These are phyloP conservation scores for Phyllosticta paracitricarpa DNA, from an alignment of 2,329 filamentous ascomycete species.

Conservation along the genomic window DNA sequence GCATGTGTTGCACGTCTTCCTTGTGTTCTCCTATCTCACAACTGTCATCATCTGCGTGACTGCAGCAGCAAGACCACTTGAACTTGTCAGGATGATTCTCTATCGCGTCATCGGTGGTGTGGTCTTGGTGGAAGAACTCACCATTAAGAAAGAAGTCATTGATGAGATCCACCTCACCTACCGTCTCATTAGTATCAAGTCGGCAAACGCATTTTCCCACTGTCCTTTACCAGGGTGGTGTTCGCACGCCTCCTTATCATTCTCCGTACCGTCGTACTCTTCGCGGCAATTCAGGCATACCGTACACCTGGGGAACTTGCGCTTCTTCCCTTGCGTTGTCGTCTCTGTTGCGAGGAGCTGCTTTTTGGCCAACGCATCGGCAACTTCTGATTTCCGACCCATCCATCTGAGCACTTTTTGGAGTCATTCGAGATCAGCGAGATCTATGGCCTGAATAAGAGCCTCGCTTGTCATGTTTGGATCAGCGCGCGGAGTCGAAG, in stretches of 20 bases:
- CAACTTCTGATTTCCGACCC: too few relatives aligned
- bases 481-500: too few relatives aligned
- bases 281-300: background rate
- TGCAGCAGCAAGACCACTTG: conserved; percentile 21
- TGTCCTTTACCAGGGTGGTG: background rate
- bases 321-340: too few relatives aligned
- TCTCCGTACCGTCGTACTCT: background rate
- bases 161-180: background rate
- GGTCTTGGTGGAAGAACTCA: background rate
- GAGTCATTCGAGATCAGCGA: too few relatives aligned
- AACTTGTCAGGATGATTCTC: conserved; percentile 20
- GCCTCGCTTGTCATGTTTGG: too few relatives aligned
- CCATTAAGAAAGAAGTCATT: background rate
- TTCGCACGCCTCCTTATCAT: background rate
- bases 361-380: too few relatives aligned
- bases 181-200: background rate
- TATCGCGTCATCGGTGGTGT: conserved; percentile 18
- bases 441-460: too few relatives aligned
- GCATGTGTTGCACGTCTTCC: background rate
- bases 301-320: background rate
- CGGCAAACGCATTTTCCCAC: background rate
- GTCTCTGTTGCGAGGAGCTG: too few relatives aligned
- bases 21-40: background rate
- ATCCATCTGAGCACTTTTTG: too few relatives aligned
- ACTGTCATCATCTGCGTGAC: background rate